These are phyloP conservation scores for Rutstroemia sp. DNA, from an alignment of 2,329 filamentous ascomycete species.

Conservation along the genomic window DNA sequence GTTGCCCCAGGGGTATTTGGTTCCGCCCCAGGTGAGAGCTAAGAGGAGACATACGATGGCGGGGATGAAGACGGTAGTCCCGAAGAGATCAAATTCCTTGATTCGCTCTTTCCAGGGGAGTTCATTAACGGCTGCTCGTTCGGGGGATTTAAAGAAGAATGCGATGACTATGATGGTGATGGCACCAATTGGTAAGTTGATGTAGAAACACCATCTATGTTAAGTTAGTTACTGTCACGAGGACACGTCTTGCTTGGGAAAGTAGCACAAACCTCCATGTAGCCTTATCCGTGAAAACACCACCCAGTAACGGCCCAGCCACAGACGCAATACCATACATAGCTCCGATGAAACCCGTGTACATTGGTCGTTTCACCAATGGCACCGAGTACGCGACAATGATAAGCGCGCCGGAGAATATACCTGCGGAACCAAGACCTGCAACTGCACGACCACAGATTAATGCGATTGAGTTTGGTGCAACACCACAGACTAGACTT, in stretches of 20 bases:
- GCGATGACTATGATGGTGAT: constrained; percentile 34
- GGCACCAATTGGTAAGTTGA: constrained; percentile 28
- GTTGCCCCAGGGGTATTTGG: constrained; percentile 31
- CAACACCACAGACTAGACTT: constrained; percentile 27
- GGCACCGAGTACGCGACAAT: constrained; percentile 18
- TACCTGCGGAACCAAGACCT: constrained; percentile 24
- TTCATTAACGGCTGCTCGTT: constrained; percentile 29
- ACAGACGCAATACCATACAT: constrained; percentile 41
- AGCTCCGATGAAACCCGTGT: constrained; percentile 9
- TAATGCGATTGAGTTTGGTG: constrained; percentile 29
- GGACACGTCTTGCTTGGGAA: no score
- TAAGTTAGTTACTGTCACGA: no score
- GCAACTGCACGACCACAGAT: constrained; percentile 31
- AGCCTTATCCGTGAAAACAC: constrained; percentile 31
- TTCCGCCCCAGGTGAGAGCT: constrained; percentile 35
- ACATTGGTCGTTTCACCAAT: constrained; percentile 14
- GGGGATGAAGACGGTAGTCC: constrained; percentile 31
- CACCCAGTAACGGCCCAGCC: constrained; percentile 28
- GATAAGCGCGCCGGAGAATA: constrained; percentile 24
- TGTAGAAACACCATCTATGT: constrained; percentile 25
- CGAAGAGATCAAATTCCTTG: constrained; percentile 31
- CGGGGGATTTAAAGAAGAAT: constrained; percentile 33
- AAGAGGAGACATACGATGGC: constrained; percentile 32
- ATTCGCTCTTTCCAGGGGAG: constrained; percentile 28
- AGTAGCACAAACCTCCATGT: constrained; percentile 20